These are phyloP conservation scores for Amanita molliuscula DNA, from an alignment of 768 basidiomycete genomes.

Conservation along the genomic window DNA sequence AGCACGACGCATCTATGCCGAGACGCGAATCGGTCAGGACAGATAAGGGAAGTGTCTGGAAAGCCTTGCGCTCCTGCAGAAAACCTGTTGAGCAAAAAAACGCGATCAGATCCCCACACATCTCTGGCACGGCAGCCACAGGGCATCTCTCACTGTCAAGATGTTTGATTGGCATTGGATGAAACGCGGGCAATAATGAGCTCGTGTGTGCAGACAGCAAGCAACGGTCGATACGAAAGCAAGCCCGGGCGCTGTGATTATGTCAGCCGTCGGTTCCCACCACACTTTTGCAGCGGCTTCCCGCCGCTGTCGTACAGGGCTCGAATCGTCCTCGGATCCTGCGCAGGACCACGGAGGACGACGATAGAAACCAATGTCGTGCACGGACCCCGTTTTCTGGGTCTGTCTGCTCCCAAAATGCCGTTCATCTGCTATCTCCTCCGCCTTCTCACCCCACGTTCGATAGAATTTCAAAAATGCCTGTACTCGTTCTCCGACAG, in stretches of 20 bases:
- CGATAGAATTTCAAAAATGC: neutral
- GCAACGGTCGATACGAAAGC: neutral
- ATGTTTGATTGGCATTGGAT: slow-evolving; percentile 72
- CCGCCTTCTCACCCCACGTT: neutral
- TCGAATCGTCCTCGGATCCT: neutral
- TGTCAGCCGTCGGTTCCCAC: neutral
- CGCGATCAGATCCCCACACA: too few species aligned
- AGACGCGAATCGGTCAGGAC: slow-evolving; percentile 86
- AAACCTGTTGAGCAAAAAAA: slow-evolving; percentile 41
- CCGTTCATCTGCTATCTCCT: neutral
- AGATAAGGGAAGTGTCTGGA: slow-evolving; percentile 71
- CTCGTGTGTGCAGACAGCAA: neutral
- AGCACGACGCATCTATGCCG: slow-evolving; percentile 93
- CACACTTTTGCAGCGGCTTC: neutral
- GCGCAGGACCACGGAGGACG: neutral
- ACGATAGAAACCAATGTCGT: neutral
- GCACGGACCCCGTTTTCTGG: neutral
- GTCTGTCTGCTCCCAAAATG: neutral
- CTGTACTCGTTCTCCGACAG: neutral
- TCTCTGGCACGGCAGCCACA: too few species aligned
- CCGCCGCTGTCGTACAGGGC: neutral
- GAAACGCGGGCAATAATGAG: neutral
- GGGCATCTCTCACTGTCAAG: slow-evolving; percentile 55
- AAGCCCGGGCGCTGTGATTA: neutral
- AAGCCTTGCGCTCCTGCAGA: slow-evolving; percentile 79